Evolutionary conservation across 805 yeast genomes (phyloP).

Genomic region (Lipomyces lipofer): DNA sequence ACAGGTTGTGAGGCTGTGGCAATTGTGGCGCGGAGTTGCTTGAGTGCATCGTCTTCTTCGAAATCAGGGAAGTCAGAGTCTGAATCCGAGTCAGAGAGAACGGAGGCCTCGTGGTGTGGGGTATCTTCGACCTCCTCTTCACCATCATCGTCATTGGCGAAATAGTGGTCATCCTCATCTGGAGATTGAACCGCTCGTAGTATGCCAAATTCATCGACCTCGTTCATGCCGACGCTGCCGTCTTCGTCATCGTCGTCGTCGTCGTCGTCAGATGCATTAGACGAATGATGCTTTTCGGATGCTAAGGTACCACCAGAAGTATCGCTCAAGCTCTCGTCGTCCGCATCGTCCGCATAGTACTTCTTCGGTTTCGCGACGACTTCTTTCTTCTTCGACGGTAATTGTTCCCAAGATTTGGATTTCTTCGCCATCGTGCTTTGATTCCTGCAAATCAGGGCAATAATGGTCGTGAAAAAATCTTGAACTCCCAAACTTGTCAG

Average conservation of each 20-base stretch:
- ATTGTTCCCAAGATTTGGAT: neutral
- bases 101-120: neutral
- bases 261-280: slow-evolving; percentile 38
- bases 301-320: slow-evolving; percentile 30
- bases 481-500: neutral
- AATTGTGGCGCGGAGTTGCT: slow-evolving; percentile 67
- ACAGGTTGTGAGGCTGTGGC: slow-evolving; percentile 61
- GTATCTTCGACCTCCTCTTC: slow-evolving; percentile 39
- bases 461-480: neutral
- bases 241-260: slow-evolving; percentile 42
- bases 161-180: neutral
- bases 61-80: slow-evolving; percentile 72
- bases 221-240: neutral
- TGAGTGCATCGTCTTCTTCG: slow-evolving; percentile 54
- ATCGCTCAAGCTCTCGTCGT: slow-evolving; percentile 38
- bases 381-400: neutral
- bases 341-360: slow-evolving; percentile 39
- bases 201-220: slow-evolving; percentile 17
- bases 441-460: neutral
- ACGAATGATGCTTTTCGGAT: too few relatives aligned
- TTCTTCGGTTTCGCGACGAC: slow-evolving; percentile 31
- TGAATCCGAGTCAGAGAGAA: slow-evolving; percentile 53
- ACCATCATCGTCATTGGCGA: neutral
- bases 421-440: neutral
- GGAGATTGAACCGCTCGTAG: neutral